Conservation (phyloP, 257 asterid species). For the Solanum clarkiae region DNA sequence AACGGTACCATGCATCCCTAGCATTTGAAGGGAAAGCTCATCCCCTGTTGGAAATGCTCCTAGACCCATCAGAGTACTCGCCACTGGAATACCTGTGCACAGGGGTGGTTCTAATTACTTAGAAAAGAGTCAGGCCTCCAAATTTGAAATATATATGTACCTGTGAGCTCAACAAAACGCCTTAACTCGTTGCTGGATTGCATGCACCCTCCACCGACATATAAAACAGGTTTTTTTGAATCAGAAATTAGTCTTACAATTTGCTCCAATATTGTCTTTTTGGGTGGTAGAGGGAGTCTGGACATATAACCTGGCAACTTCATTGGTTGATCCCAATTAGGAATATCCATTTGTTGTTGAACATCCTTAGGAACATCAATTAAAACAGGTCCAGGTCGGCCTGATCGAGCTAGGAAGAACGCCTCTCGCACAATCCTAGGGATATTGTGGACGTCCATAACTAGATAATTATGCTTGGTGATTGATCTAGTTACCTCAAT, state of each 20-base stretch:
- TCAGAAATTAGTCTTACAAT: constrained; percentile 47
- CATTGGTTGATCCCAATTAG: constrained; percentile 57
- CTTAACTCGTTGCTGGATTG: constrained; percentile 58
- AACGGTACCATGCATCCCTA: constrained; percentile 92
- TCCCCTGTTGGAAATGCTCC: constrained; percentile 62
- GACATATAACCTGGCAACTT: constrained; percentile 45
- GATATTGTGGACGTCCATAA: constrained; percentile 55
- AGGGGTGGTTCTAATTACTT: not conserved
- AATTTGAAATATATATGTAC: not conserved
- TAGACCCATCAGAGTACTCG: constrained; percentile 72
- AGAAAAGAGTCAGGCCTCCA: not conserved
- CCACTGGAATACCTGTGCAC: constrained; percentile 41
- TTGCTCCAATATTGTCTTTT: constrained; percentile 31
- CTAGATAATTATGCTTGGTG: constrained; percentile 74
- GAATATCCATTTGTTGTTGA: constrained; percentile 73
- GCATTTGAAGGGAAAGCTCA: constrained; percentile 55
- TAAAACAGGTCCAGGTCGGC: constrained; percentile 74
- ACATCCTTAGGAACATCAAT: constrained; percentile 79
- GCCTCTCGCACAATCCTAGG: constrained; percentile 68
- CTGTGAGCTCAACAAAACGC: constrained; percentile 48
- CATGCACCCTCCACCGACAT: constrained; percentile 85
- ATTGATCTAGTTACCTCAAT: constrained; percentile 78
- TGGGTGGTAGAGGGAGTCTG: constrained; percentile 50
- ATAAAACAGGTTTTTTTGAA: constrained; percentile 57
- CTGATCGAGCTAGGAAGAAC: constrained; percentile 41